phyloP scores from a whole-genome alignment of 306 rosid genomes.

The Begonia loranthoides region DNA sequence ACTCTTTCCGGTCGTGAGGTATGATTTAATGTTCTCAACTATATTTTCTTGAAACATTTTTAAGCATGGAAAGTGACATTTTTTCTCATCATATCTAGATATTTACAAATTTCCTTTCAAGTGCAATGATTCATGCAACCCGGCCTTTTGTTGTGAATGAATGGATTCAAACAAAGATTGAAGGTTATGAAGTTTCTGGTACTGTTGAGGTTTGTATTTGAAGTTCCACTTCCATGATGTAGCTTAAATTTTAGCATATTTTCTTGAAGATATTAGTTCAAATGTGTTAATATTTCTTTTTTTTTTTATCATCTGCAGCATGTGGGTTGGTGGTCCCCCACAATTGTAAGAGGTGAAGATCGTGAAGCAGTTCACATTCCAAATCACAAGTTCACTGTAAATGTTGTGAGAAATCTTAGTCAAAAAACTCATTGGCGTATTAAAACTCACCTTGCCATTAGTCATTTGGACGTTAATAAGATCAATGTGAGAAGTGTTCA shows the following conservation, averaged over 20 bases:
- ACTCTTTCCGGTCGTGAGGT: constrained; percentile 99
- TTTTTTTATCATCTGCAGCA: constrained; percentile 43
- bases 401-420: constrained; percentile 75
- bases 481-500: constrained; percentile 47
- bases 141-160: constrained; percentile 89
- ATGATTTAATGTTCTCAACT: constrained; percentile 10
- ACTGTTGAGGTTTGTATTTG: constrained; percentile 71
- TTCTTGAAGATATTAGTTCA: neutral
- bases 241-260: neutral
- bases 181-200: constrained; percentile 97
- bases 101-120: constrained; percentile 93
- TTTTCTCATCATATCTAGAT: constrained; percentile 34
- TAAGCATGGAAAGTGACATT: neutral
- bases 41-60: constrained; percentile 9
- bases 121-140: constrained; percentile 91
- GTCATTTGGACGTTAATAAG: constrained; percentile 86
- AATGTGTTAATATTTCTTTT: neutral
- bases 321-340: constrained; percentile 99
- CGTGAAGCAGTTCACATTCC: constrained; percentile 98
- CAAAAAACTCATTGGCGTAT: constrained; percentile 97
- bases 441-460: constrained; percentile 84
- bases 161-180: constrained; percentile 92
- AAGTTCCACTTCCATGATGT: neutral
- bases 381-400: constrained; percentile 89
- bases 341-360: constrained; percentile 89